Base-by-base conservation (phyloP, 768 basidiomycete species). In the Mrakia frigida region DNA sequence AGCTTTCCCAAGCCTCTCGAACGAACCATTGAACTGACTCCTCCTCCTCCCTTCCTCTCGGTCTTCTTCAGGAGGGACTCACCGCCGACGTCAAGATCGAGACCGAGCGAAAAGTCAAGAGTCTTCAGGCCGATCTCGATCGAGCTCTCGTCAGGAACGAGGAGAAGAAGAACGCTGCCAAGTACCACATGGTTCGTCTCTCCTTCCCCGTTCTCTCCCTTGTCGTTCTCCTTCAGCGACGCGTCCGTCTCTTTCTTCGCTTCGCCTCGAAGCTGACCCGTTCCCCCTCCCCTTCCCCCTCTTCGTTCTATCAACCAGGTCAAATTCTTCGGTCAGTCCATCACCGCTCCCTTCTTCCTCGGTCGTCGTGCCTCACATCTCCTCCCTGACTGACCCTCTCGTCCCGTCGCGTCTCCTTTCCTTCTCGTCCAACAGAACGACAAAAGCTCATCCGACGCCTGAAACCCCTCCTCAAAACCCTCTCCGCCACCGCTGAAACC, bases 381-480 rank as follows among this genome's bases (percentile, higher is more conserved):
- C 69, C 9, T 31, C 31, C 21, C 52, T 9, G 2, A 3, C 70
- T 10, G 16, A 33, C 37, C 28, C 43, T 6, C 28, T 21, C 28
- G 74, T 53, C 28, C 35, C 39, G 60, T 46, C 50, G 41, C 68
- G n/a, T 72, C 46, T 21, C 28, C 4, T 18, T 11, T 41, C 11
- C 39, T 41, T n/a, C 39, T 5, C 39, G 5, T 3, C 13, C 16
- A 50, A 50, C 79, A 96, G 94, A 98, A 82, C 89, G 93, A 63
- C 89, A 93, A 84, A 98, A 96, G 81, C 88, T 95, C 18, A 81
- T 88, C 4, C 88, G 95, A 31, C 91, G 90, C 82, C 87, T 97
- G 70, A 88, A 82, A 70, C 79, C 81, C 25, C 68, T 80, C 21
- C 75, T 80, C 35, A 75, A 72, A 31, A 78, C 79, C 46, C 65